A percentile compares a stretch with the other conserved stretches of the same genome.
phyloP scores from a whole-genome alignment of 208 protist genomes.

The Wallacemonas sp. region DNA sequence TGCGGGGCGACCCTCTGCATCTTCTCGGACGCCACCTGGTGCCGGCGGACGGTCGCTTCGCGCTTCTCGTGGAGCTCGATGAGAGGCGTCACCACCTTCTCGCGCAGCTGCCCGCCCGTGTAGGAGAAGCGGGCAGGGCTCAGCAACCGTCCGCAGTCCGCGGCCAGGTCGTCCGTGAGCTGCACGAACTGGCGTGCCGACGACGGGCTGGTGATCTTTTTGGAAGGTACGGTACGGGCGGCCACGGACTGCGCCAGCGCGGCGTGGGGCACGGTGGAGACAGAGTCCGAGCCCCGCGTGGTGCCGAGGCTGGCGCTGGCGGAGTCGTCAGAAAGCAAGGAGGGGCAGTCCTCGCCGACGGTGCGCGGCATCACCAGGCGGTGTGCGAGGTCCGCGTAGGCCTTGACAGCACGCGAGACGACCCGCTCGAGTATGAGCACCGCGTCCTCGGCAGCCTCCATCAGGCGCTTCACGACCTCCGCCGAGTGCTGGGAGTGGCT shows the following conservation, averaged over 20 bases:
- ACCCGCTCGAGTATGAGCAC: background rate
- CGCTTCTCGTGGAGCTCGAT: background rate
- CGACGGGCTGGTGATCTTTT: background rate
- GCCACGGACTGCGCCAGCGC: background rate
- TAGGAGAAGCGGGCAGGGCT: slow-evolving; percentile 1
- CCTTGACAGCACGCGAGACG: background rate
- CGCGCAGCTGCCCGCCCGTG: background rate
- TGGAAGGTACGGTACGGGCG: background rate
- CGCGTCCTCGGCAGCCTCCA: background rate
- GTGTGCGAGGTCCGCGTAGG: background rate
- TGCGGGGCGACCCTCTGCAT: background rate
- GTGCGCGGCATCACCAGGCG: background rate
- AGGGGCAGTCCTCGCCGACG: background rate
- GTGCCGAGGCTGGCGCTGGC: too few species aligned
- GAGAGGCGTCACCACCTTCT: background rate
- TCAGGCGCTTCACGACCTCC: background rate
- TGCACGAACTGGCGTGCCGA: background rate
- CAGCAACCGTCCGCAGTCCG: background rate
- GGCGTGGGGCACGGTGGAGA: background rate
- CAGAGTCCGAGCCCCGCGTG: too few species aligned
- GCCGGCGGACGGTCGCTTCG: background rate
- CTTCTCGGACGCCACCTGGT: background rate
- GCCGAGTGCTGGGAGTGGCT: too few species aligned
- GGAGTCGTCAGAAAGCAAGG: background rate
- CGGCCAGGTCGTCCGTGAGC: background rate